Evolutionary conservation across 305 asterid species (phyloP).

Genomic region (Fraxinus nigra): DNA sequence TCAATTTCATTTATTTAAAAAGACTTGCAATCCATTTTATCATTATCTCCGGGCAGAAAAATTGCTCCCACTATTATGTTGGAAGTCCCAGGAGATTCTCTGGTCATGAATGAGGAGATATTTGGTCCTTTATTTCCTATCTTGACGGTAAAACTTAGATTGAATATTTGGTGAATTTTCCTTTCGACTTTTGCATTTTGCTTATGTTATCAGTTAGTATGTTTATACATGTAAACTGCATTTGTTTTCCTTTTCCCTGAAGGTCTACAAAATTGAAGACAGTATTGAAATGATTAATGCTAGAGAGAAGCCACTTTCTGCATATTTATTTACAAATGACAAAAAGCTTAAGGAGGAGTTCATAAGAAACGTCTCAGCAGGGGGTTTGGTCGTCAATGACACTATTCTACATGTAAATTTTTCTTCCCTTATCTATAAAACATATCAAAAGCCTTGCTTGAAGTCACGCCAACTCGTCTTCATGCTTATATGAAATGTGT

Average conservation of each 20-base stretch:
- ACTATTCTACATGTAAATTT: conserved; percentile 61
- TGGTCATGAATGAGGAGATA: conserved; percentile 87
- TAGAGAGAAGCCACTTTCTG: conserved; percentile 87
- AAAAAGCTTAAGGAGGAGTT: conserved; percentile 72
- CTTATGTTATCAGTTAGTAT: not conserved
- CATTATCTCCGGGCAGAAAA: conserved; percentile 42
- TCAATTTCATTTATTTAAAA: not conserved
- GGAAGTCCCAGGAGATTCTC: conserved; percentile 75
- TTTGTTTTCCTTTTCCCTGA: conserved; percentile 11
- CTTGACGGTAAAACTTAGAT: conserved; percentile 53
- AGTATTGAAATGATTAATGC: conserved; percentile 49
- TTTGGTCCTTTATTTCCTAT: conserved; percentile 93
- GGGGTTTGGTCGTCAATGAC: conserved; percentile 70
- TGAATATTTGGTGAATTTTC: conserved; percentile 1
- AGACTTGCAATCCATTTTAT: not conserved
- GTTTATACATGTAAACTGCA: not conserved
- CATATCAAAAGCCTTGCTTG: not conserved
- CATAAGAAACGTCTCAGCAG: conserved; percentile 61
- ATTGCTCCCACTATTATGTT: conserved; percentile 77
- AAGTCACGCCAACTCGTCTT: not conserved
- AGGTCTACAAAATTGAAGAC: conserved; percentile 75
- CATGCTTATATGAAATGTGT: not conserved
- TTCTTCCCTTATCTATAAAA: not conserved
- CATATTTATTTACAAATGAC: conserved; percentile 73
- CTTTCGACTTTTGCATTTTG: not conserved